Evolutionary conservation across 2,329 filamentous ascomycete genomes (phyloP), one percentile per base, ranked within the genome.

Genomic region (Alternaria gaisen): DNA sequence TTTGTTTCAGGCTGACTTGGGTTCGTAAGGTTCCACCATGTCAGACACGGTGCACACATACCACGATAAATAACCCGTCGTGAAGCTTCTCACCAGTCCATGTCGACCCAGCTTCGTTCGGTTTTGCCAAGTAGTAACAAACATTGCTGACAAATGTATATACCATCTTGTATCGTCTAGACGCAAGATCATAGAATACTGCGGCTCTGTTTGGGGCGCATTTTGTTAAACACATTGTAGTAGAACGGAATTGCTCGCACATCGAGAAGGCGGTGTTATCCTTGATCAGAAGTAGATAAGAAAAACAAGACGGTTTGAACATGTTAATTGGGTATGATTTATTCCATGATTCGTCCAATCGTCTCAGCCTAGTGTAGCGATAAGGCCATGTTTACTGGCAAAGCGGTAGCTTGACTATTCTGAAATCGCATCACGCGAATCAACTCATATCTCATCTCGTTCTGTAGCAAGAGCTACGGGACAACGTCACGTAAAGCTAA

Each of bases 401-500:
- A 41, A 16, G 34, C 22, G 16, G 16, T 9, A 52, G 36, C 32
- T 16, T 28, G 50, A 18, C 22, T 16, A 24, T 38, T 36, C 9
- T 18, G 20, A 11, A n/a, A 46, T 60, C 20, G 22, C 46, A 24
- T 50, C 10, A 10, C 18, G 34, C 9, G 46, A 50, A 50, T 38
- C 46, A 30, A 63, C 34, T 56, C 46, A 63, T 62, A 36, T 41
- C 36, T 48, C 50, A 38, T 30, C 32, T 42, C 40, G 47, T 44
- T 32, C 36, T 4, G 36, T 40, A 58, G 53, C 42, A 61, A 52
- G 65, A 56, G 65, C 60, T 52, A 60, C 53, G 41, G 58, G 36
- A 41, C 26, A 42, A 18, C 55, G 55, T 51, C 36, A 28, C 40
- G 52, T 38, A 11, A 24, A 38, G 44, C 16, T 20, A 16, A 5